A percentile compares a stretch with the other conserved stretches of the same genome.
phyloP scores from a whole-genome alignment of 2,329 filamentous ascomycete species.

The Capronia coronata region DNA sequence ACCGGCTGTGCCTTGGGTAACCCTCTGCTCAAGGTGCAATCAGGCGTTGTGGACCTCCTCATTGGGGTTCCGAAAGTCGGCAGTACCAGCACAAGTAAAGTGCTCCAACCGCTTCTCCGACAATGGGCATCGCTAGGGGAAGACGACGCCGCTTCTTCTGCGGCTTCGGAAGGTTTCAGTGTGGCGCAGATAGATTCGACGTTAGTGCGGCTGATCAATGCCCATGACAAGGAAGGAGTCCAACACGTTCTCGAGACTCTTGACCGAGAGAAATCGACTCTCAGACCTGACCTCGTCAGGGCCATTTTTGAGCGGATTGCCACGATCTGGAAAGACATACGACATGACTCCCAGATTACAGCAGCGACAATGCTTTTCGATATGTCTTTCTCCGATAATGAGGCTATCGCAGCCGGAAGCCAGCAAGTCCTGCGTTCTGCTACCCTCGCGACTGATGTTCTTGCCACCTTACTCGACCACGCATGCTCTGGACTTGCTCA shows the following conservation, averaged over 20 bases:
- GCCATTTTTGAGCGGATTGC: constrained; percentile 64
- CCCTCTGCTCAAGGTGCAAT: constrained; percentile 63
- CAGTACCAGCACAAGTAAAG: constrained; percentile 63
- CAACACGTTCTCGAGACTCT: constrained; percentile 49
- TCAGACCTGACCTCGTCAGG: constrained; percentile 51
- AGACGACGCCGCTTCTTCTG: constrained; percentile 47
- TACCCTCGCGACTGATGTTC: constrained; percentile 35
- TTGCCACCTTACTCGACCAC: constrained; percentile 65
- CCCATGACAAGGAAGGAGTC: constrained; percentile 54
- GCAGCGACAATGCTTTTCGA: constrained; percentile 39
- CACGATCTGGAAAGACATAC: constrained; percentile 58
- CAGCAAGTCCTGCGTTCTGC: constrained; percentile 21
- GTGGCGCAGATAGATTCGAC: constrained; percentile 46
- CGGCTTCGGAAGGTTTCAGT: constrained; percentile 45
- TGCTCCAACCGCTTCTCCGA: constrained; percentile 67
- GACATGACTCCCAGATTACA: constrained; percentile 34
- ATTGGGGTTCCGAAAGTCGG: constrained; percentile 67
- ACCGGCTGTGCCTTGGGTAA: constrained; percentile 64
- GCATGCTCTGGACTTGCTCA: constrained; percentile 62
- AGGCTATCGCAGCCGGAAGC: constrained; percentile 23
- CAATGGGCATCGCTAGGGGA: constrained; percentile 58
- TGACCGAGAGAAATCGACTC: constrained; percentile 35
- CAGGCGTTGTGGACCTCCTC: constrained; percentile 63
- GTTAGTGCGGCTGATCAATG: constrained; percentile 48
- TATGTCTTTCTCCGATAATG: constrained; percentile 34